These are phyloP conservation scores for Gaeumannomyces tritici DNA, from an alignment of 2,329 filamentous ascomycete species.

Conservation along the genomic window DNA sequence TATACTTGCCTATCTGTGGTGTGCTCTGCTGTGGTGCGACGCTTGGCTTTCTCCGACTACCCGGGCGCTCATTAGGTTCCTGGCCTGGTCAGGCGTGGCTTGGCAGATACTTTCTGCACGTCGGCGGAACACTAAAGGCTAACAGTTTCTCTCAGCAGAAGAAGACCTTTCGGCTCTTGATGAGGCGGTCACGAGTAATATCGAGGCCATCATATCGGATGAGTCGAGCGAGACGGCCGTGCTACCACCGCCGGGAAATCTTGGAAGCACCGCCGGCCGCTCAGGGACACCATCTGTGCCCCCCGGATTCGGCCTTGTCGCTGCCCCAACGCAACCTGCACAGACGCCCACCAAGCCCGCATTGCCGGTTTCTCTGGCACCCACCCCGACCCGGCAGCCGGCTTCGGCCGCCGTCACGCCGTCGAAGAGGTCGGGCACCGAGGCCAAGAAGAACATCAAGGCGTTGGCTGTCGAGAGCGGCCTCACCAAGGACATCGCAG, in stretches of 20 bases:
- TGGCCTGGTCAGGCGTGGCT: neutral
- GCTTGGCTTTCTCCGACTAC: neutral
- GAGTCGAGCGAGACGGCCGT: constrained; percentile 20
- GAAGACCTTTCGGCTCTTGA: constrained; percentile 52
- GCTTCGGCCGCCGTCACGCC: neutral
- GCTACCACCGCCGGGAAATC: constrained; percentile 19
- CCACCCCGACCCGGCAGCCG: constrained; percentile 2
- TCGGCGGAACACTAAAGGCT: constrained; percentile 23
- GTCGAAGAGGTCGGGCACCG: constrained; percentile 15
- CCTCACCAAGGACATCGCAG: constrained; percentile 34
- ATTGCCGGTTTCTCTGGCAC: constrained; percentile 6
- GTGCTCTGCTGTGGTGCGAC: neutral
- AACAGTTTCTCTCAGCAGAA: constrained; percentile 39
- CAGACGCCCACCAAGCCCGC: neutral
- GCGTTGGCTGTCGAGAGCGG: constrained; percentile 34
- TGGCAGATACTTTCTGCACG: neutral
- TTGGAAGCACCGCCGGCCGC: constrained; percentile 11
- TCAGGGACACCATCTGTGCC: constrained; percentile 29
- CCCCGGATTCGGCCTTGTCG: constrained; percentile 29
- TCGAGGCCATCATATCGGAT: constrained; percentile 62
- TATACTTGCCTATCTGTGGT: constrained; percentile 19
- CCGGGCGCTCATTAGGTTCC: neutral
- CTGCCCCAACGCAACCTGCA: neutral
- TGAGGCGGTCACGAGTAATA: constrained; percentile 46
- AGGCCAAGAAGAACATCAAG: constrained; percentile 34